Evolutionary conservation across 352 stramenopile species (phyloP), one percentile per base, ranked within the genome.

Genomic region (Discostella stelligera): DNA sequence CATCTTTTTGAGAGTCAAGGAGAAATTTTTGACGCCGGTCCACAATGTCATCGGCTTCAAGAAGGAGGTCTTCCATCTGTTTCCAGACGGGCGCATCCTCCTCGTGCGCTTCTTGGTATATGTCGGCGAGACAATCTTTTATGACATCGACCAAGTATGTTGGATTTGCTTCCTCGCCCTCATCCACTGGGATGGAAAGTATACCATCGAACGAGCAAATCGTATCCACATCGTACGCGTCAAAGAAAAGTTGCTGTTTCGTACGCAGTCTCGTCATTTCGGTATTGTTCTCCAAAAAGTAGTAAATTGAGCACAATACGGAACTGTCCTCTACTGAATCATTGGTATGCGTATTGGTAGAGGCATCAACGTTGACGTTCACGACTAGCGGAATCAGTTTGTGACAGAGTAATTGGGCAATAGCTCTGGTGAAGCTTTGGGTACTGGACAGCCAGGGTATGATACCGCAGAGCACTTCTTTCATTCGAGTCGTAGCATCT

Each of bases 391-490:
- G 86, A 44, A 92, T 87, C 2, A 92, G 49, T 37, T 80, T 66
- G 59, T 90, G 72, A 11, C 84, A 78, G 4, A 93, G 63, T 2
- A 92, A 56, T 58, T 93, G 88, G 46, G 88, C 86, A 53, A 92
- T 91, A 16, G 79, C 88, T 49, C 88, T 63, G 46, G 74, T 86
- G 52, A 93, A 93, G 2, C 88, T 84, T 81, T 93, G 88, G 2
- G 88, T 93, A 23, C 74, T 87, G 13, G 80, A 86, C n/a, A 93
- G 62, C 88, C 88, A 93, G 10, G 88, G 88, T 60, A 90, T 70
- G 0, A 82, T 69, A 27, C 73, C 85, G 48, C 75, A 82, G 18
- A 93, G 48, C 3, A 91, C 60, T 58, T 88, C 74, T 66, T 84
- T 77, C n/a, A 90, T 66, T 61, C 54, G 74, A n/a, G 55, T 9